These are phyloP conservation scores for Podospora pseudopauciseta DNA, from an alignment of 495 filamentous ascomycete species.

Conservation along the genomic window DNA sequence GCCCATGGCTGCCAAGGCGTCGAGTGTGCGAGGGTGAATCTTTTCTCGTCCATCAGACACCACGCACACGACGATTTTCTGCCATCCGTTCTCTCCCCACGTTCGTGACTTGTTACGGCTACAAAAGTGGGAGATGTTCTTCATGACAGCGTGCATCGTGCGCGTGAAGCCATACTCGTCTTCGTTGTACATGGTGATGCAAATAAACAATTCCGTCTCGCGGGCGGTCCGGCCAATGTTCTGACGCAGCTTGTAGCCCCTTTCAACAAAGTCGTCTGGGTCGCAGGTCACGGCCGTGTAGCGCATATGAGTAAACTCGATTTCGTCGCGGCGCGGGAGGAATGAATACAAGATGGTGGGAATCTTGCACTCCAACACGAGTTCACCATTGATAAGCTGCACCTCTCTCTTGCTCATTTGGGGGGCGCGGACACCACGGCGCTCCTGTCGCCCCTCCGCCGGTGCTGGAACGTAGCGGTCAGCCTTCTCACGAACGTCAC, in stretches of 20 bases:
- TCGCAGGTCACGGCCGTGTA: conserved; percentile 99
- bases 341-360: conserved; percentile 96
- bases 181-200: conserved; percentile 99
- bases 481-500: conserved; percentile 54
- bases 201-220: conserved; percentile 98
- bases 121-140: conserved; percentile 95
- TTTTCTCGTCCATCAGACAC: conserved; percentile 92
- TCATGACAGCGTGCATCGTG: conserved; percentile 99
- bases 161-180: conserved; percentile 93
- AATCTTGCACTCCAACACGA: conserved; percentile 98
- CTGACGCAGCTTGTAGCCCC: conserved; percentile 93
- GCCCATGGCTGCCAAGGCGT: conserved; percentile 94
- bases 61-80: conserved; percentile 98
- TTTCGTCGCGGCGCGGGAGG: conserved; percentile 82
- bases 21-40: conserved; percentile 88
- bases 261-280: conserved; percentile 84
- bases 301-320: conserved; percentile 99
- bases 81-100: conserved; percentile 97
- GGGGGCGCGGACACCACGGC: conserved; percentile 75
- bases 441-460: conserved; percentile 68
- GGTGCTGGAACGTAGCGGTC: conserved; percentile 87
- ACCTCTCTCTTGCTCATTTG: conserved; percentile 95
- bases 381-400: conserved; percentile 90
- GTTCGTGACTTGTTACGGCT: conserved; percentile 86
- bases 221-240: conserved; percentile 79